Percentiles rank a stretch among this genome's conserved stretches.
These are phyloP conservation scores for Pichia exigua DNA, from an alignment of 805 yeast species.

Conservation along the genomic window DNA sequence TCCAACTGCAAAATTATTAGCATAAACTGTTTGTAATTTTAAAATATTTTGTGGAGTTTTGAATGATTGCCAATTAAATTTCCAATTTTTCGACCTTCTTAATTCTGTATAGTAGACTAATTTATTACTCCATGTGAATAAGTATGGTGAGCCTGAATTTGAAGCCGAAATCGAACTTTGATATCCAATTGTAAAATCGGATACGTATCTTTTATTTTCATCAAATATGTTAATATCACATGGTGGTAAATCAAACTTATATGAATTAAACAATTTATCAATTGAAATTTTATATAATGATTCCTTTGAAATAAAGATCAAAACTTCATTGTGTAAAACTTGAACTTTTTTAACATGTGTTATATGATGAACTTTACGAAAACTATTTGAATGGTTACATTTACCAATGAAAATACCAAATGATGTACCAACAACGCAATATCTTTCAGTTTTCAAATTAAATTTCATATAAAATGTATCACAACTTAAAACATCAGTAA, in stretches of 20 bases:
- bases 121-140: constrained; percentile 47
- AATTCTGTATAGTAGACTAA: constrained; percentile 30
- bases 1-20: constrained; percentile 24
- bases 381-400: constrained; percentile 32
- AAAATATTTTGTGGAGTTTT: constrained; percentile 21
- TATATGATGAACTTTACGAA: constrained; percentile 54
- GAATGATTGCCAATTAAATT: constrained; percentile 21
- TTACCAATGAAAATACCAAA: constrained; percentile 56
- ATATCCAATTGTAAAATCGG: constrained; percentile 60
- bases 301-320: constrained; percentile 52
- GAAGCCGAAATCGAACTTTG: constrained; percentile 46
- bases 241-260: constrained; percentile 38
- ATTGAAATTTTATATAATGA: constrained; percentile 55
- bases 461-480: constrained; percentile 7
- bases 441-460: constrained; percentile 17
- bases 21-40: constrained; percentile 20
- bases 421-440: constrained; percentile 50
- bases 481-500: constrained; percentile 6
- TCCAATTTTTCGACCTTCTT: constrained; percentile 20
- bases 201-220: constrained; percentile 34
- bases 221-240: constrained; percentile 23
- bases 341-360: constrained; percentile 49
- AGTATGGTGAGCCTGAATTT: constrained; percentile 29
- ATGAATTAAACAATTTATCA: constrained; percentile 54
- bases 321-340: constrained; percentile 48